Evolutionary conservation across 1,284 basidiomycete species (phyloP), one percentile per base, ranked within the genome.

Genomic region (Leucoagaricus sp.): DNA sequence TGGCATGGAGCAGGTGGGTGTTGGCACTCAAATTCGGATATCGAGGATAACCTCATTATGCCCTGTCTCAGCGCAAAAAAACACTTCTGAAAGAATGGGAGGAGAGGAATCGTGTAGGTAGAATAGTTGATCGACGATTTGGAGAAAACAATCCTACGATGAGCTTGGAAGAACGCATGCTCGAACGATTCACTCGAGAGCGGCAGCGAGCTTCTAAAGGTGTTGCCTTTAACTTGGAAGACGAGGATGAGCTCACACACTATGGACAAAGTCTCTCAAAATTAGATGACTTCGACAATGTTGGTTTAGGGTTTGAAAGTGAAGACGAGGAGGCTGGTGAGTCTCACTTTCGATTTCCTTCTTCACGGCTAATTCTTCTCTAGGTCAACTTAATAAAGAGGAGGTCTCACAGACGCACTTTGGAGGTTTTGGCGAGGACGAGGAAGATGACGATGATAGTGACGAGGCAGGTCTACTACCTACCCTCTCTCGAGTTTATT

Each of bases 161-260:
- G 82, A 89, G 90, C 9, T 79, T 94, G 15, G 97, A 99, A 70
- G 96, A 99, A 65, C 91, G 94, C 62, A 98, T 98, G 89, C 82
- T 99, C 26, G 95, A 98, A 73, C 89, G 97, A 34, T 99, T 98
- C 71, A 98, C 95, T 4, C 84, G 84, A 59, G 96, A 98, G 71
- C 78, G 92, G 59, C 91, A 94, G 67, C 80, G 87, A 13, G 77
- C 84, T 19, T 89, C 90, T 44, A 94, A 90, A 71, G 87, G 89
- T 47, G 80, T 79, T n/a, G 78, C 85, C 7, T 98, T 97, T 82
- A 96, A 96, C 68, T 78, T 99, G 33, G 94, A 95, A 60, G 92
- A 92, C 57, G 93, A 93, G 62, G 91, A 91, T 57, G 91, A 93
- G 48, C 81, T 98, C 50, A 98, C 96, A 0, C 96, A 98, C 71